These are phyloP conservation scores for Populus alba DNA, from an alignment of 345 rosid species.

Conservation along the genomic window DNA sequence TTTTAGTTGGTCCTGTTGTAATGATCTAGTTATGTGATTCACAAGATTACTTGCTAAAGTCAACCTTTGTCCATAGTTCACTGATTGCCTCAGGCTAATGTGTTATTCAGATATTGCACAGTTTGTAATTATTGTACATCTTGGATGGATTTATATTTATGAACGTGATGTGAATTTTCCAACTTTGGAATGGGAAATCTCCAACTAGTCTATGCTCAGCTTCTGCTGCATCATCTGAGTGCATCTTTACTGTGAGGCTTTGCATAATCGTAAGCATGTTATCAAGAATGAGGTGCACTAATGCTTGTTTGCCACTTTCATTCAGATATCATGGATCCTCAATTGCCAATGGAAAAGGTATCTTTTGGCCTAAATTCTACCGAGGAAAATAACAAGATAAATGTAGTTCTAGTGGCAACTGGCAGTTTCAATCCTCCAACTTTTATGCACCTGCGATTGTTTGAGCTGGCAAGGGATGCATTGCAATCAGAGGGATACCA, in stretches of 20 bases:
- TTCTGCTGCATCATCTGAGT: not conserved
- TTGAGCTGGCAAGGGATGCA: conserved; percentile 87
- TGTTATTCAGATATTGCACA: not conserved
- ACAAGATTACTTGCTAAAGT: not conserved
- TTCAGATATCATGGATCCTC: conserved; percentile 43
- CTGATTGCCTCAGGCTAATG: not conserved
- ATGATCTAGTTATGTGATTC: not conserved
- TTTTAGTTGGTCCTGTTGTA: not conserved
- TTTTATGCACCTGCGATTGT: conserved; percentile 86
- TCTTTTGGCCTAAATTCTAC: conserved; percentile 29
- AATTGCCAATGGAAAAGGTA: conserved; percentile 61
- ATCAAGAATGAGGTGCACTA: not conserved
- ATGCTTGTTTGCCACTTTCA: not conserved
- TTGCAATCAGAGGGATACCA: conserved; percentile 52
- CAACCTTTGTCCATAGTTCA: not conserved
- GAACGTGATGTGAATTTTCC: not conserved
- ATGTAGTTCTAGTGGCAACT: conserved; percentile 70
- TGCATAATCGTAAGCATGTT: not conserved
- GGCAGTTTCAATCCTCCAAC: conserved; percentile 99
- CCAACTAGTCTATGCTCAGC: not conserved
- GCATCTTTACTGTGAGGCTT: not conserved
- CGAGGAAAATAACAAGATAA: conserved; percentile 30
- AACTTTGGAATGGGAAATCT: not conserved
- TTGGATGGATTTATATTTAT: not conserved
- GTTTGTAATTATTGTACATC: not conserved